These are phyloP conservation scores for Yarrowia sp. DNA, from an alignment of 805 yeast species.

Conservation along the genomic window DNA sequence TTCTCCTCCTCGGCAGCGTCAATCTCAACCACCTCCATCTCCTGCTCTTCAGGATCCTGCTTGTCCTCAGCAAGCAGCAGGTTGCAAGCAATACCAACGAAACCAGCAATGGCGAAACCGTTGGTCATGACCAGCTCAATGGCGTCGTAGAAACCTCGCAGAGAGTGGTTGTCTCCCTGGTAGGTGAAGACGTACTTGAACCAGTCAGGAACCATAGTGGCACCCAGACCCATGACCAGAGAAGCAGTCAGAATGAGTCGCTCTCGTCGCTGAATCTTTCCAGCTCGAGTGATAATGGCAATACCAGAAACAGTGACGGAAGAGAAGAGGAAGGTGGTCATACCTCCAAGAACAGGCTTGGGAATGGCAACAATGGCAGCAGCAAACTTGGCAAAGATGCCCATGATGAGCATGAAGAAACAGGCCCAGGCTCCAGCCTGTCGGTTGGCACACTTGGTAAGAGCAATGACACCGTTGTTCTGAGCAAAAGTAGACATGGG, in stretches of 20 bases:
- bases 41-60: slow-evolving; percentile 28
- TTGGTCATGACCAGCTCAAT: slow-evolving; percentile 69
- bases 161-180: slow-evolving; percentile 53
- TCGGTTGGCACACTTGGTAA: slow-evolving; percentile 89
- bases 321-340: slow-evolving; percentile 74
- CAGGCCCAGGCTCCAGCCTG: slow-evolving; percentile 78
- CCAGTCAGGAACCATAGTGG: slow-evolving; percentile 64
- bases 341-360: slow-evolving; percentile 78
- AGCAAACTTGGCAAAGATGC: slow-evolving; percentile 80
- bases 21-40: slow-evolving; percentile 15
- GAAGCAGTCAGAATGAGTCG: slow-evolving; percentile 68
- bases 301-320: slow-evolving; percentile 76
- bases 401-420: slow-evolving; percentile 80
- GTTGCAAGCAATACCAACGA: slow-evolving; percentile 61
- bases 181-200: slow-evolving; percentile 64
- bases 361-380: slow-evolving; percentile 86
- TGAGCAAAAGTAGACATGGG: slow-evolving; percentile 93
- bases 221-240: slow-evolving; percentile 63
- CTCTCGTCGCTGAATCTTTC: slow-evolving; percentile 65
- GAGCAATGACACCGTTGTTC: slow-evolving; percentile 90
- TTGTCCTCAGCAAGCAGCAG: slow-evolving; percentile 58
- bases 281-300: slow-evolving; percentile 53
- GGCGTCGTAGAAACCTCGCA: slow-evolving; percentile 65
- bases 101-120: slow-evolving; percentile 68
- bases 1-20: slow-evolving; percentile 14